Percentiles rank a stretch among this genome's conserved stretches.
phyloP scores from a whole-genome alignment of 148 eudicot genomes.

The Rhododendron kiyosumense region DNA sequence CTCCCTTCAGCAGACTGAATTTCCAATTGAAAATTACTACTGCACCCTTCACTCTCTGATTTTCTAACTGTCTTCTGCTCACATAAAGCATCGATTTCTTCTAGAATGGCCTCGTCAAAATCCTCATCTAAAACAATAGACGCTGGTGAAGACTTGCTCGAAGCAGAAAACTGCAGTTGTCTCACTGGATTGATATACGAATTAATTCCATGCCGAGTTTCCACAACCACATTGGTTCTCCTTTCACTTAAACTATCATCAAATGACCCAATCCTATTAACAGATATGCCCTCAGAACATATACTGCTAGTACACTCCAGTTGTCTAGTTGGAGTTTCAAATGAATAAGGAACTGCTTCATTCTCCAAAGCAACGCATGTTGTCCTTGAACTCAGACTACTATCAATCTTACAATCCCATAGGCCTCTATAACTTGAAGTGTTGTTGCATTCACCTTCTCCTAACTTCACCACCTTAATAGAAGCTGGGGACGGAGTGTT shows the following conservation, averaged over 20 bases:
- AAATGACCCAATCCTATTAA: background rate
- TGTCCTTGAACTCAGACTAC: background rate
- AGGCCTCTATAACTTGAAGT: too few species aligned
- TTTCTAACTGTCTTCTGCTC: conserved; percentile 28
- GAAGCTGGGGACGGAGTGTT: too few species aligned
- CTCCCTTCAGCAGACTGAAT: conserved; percentile 16
- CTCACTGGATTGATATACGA: conserved; percentile 25
- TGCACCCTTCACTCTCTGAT: background rate
- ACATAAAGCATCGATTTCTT: conserved; percentile 73
- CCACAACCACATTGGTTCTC: background rate
- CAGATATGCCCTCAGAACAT: conserved; percentile 10
- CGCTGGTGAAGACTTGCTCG: conserved; percentile 21
- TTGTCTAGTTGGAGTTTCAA: conserved; percentile 12
- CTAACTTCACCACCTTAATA: too few species aligned
- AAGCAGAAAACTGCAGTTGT: conserved; percentile 15
- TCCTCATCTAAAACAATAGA: conserved; percentile 48
- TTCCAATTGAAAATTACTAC: conserved; percentile 12
- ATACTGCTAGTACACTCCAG: background rate
- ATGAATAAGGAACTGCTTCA: conserved; percentile 1
- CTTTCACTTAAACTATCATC: conserved; percentile 11
- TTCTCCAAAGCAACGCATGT: conserved; percentile 5
- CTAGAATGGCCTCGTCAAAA: conserved; percentile 33
- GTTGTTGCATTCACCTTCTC: too few species aligned
- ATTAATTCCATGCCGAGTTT: conserved; percentile 16
- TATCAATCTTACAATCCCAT: background rate